Evolutionary conservation across 2,329 filamentous ascomycete species (phyloP), one percentile per base, ranked within the genome.

Genomic region (Talaromyces verruculosus): DNA sequence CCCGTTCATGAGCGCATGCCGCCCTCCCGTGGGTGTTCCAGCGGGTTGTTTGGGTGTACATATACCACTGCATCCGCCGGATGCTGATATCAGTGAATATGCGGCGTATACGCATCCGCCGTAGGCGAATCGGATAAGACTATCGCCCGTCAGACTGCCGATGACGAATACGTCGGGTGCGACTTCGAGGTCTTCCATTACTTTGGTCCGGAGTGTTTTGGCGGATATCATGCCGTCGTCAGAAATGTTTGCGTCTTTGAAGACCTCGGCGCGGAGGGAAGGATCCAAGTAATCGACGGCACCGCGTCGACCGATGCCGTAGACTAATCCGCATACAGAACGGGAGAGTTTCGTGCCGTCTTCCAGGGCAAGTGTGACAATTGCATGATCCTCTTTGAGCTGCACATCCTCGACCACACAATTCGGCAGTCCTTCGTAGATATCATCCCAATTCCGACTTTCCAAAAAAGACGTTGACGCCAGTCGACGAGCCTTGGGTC

Each of bases 131-230:
- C 86, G 79, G 30, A 88, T 84, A 3, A 88, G 77, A 2, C 85
- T 87, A 72, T 88, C 86, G 3, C 86, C 86, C 0, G 85, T 86
- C 60, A 88, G 71, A 68, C 85, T 87, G 11, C 86, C 86, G 43
- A 84, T 84, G 51, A 85, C 81, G 72, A 86, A 87, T 35, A 88
- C 78, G 51, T 81, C 75, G 0, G 74, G 78, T 0, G 84, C 81
- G 35, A 88, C 77, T 72, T 88, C 84, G 17, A 87, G 75, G 55
- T 83, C 81, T 7, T 78, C 74, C 61, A 84, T 80, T 0, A 82
- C 82, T 72, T 84, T 84, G n/a, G 77, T 71, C 28, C 86, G 81
- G 33, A 88, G 76, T 0, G 83, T 86, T 65, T 83, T 81, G 35
- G 62, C 63, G 7, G 66, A 64, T 30, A 67, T 7, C 28, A 39